Percentiles rank a stretch among this genome's conserved stretches.
These are phyloP conservation scores for Pyrenophora teres DNA, from an alignment of 2,329 filamentous ascomycete genomes.

Conservation along the genomic window DNA sequence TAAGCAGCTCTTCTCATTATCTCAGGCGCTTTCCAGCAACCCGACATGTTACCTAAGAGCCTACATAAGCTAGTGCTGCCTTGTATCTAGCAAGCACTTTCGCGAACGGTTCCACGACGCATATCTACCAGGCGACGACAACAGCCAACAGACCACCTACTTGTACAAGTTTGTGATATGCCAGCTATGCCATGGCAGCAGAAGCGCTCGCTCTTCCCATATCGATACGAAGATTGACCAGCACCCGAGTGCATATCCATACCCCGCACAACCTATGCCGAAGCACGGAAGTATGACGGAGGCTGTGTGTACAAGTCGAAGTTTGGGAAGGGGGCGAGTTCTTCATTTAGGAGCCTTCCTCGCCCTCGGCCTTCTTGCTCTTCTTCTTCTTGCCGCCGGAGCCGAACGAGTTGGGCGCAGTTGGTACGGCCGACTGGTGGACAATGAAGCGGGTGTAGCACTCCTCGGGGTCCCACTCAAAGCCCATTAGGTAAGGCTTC, in stretches of 20 bases:
- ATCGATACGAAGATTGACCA: conserved; percentile 36
- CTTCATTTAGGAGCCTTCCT: conserved; percentile 41
- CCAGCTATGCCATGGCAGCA: conserved; percentile 24
- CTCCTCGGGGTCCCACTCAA: conserved; percentile 95
- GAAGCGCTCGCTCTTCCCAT: conserved; percentile 43
- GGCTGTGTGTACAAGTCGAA: conserved; percentile 36
- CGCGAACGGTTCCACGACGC: conserved; percentile 27
- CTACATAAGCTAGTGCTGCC: conserved; percentile 31
- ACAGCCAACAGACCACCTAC: conserved; percentile 20
- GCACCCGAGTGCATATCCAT: conserved; percentile 31
- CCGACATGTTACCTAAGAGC: conserved; percentile 26
- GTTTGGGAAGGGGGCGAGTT: conserved; percentile 45
- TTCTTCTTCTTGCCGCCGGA: conserved; percentile 46
- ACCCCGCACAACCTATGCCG: conserved; percentile 28
- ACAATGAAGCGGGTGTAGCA: conserved; percentile 87
- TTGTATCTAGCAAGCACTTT: conserved; percentile 26
- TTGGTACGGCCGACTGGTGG: conserved; percentile 72
- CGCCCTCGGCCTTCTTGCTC: conserved; percentile 43
- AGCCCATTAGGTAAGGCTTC: conserved; percentile 83
- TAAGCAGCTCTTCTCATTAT: conserved; percentile 29
- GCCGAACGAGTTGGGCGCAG: conserved; percentile 51
- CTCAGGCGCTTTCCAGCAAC: conserved; percentile 27
- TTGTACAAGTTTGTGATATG: conserved; percentile 18
- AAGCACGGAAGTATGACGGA: conserved; percentile 27
- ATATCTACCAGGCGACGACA: conserved; percentile 20